Evolutionary conservation across 1,139 yeast genomes (phyloP).

Genomic region (Trichomonascaceae sp.): DNA sequence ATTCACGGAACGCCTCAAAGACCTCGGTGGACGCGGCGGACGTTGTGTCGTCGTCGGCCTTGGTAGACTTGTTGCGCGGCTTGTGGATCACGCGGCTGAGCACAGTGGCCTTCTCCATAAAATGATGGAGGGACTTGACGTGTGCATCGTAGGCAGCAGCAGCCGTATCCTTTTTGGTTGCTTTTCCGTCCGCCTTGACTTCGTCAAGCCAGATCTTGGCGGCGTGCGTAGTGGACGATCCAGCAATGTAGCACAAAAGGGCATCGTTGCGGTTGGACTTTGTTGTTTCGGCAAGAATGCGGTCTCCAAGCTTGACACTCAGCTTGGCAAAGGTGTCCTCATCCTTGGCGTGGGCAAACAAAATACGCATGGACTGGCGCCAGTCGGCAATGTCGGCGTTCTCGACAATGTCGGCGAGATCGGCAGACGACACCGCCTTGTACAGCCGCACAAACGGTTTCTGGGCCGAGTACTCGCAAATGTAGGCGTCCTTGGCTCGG

Average conservation of each 20-base stretch:
- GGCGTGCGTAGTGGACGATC: conserved; percentile 67
- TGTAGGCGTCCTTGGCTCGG: conserved; percentile 60
- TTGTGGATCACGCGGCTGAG: conserved; percentile 22
- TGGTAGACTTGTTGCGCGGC: conserved; percentile 30
- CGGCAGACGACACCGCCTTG: conserved; percentile 46
- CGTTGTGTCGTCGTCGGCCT: conserved; percentile 22
- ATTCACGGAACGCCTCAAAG: conserved; percentile 56
- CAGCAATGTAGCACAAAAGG: conserved; percentile 65
- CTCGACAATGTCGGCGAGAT: conserved; percentile 60
- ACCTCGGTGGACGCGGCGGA: conserved; percentile 33
- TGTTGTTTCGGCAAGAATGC: conserved; percentile 31
- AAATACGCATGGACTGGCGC: conserved; percentile 67
- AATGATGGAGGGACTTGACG: conserved; percentile 64
- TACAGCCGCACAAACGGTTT: conserved; percentile 59
- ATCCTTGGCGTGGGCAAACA: conserved; percentile 41
- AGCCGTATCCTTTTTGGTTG: conserved; percentile 29
- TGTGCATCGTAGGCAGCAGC: conserved; percentile 75
- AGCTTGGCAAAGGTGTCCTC: conserved; percentile 35
- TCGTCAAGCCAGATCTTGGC: conserved; percentile 78
- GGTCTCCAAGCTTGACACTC: conserved; percentile 63
- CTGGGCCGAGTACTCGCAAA: conserved; percentile 41
- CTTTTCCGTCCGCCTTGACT: conserved; percentile 44
- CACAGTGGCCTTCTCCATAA: conserved; percentile 72
- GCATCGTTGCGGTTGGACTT: conserved; percentile 49
- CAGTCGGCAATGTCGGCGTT: conserved; percentile 71